A percentile compares a stretch with the other conserved stretches of the same genome.
Evolutionary conservation across 129 eudicot species (phyloP).

Genomic region (Saussurea involucrata): DNA sequence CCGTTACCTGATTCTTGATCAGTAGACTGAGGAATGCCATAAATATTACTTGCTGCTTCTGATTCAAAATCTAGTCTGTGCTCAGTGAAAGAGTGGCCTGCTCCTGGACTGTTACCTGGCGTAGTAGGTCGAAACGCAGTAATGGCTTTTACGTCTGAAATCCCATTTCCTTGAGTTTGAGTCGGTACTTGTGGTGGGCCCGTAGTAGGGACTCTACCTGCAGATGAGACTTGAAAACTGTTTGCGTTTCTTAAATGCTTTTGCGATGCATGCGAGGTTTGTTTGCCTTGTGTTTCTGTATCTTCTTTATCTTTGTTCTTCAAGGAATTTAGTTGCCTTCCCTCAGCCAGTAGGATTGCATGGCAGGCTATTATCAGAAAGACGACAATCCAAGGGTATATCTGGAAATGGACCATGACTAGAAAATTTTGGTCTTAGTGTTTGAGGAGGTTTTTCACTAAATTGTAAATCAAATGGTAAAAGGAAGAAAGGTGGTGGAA

Average conservation of each 20-base stretch:
- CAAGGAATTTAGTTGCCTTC: constrained; percentile 33
- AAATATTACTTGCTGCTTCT: constrained; percentile 15
- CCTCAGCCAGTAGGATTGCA: constrained; percentile 26
- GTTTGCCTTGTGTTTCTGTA: not conserved
- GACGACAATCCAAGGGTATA: constrained; percentile 16
- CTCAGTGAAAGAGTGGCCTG: constrained; percentile 33
- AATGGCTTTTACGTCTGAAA: not conserved
- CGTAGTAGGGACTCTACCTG: constrained; percentile 21
- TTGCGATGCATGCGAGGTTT: not conserved
- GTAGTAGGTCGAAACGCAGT: constrained; percentile 27
- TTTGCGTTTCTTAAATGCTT: not conserved
- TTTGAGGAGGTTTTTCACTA: not conserved
- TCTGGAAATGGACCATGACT: constrained; percentile 29
- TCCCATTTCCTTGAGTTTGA: not conserved
- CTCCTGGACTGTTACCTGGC: constrained; percentile 51
- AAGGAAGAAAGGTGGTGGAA: constrained; percentile 2
- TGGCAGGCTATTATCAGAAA: constrained; percentile 14
- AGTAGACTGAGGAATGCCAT: not conserved
- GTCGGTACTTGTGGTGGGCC: constrained; percentile 11
- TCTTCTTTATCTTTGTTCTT: constrained; percentile 6
- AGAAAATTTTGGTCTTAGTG: not conserved
- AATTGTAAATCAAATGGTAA: not conserved
- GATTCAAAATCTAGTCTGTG: not conserved
- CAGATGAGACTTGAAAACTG: constrained; percentile 11
- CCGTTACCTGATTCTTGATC: constrained; percentile 23